Evolutionary conservation across 768 basidiomycete species (phyloP), one percentile per base, ranked within the genome.

Genomic region (Chalciporus sphaerocephalus): DNA sequence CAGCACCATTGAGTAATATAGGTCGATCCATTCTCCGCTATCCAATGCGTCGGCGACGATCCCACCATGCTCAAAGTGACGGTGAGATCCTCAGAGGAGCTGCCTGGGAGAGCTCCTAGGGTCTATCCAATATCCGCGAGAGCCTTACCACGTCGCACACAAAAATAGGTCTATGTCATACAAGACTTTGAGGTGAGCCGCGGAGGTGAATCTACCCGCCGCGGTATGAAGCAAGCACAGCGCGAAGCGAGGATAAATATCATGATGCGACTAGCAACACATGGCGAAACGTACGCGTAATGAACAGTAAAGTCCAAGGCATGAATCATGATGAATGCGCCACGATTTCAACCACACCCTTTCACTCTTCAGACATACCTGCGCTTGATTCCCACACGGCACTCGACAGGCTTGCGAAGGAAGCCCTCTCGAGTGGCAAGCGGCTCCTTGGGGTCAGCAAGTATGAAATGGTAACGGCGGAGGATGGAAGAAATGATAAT

Each of bases 351-450:
- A n/a, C 8, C 17, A 24, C 23, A 33, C 20, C n/a, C 30, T 17
- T 21, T n/a, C 38, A 37, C 16, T 15, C 24, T 43, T 48, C 42
- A 67, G 47, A 49, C 32, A 44, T 79, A 74, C 45, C 88, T 74
- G 37, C 82, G 76, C 62, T 74, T 81, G 57, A 92, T 76, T 18
- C 89, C 87, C 35, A 92, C 82, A 42, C 61, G 69, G 58, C 89
- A 92, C 16, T 66, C 70, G 23, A 87, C 64, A 0, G 91, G 91
- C 70, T 93, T 94, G 54, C 92, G 73, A 50, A 94, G 69, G 70
- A 95, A 94, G 2, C 92, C 92, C 68, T 95, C 92, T 13, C 80
- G 71, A 1, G 84, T 90, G 28, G 79, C 72, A 43, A 93, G 68
- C 83, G 67, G 68, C 44, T 80, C 67, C 28, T 78, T 74, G 12